Evolutionary conservation across 164 flowering plant genomes (phyloP).

Genomic region (Piper betle): DNA sequence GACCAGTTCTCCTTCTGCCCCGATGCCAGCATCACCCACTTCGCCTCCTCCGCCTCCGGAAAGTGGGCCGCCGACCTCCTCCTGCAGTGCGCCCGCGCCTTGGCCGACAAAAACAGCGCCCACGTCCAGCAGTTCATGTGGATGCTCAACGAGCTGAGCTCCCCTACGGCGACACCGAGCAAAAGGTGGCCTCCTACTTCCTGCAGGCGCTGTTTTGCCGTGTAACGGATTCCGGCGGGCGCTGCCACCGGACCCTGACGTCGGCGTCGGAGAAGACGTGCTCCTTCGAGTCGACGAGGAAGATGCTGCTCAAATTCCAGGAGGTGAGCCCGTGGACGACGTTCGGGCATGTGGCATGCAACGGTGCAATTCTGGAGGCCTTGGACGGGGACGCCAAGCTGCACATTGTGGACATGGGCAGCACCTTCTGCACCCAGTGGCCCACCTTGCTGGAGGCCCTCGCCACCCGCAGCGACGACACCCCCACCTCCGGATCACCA

Average conservation of each 20-base stretch:
- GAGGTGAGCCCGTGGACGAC: constrained; percentile 98
- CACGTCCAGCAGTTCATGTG: constrained; percentile 85
- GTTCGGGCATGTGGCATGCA: constrained; percentile 88
- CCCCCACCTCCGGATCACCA: constrained; percentile 79
- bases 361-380: constrained; percentile 87
- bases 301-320: constrained; percentile 66
- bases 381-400: constrained; percentile 65
- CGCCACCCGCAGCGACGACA: constrained; percentile 80
- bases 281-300: constrained; percentile 75
- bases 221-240: constrained; percentile 64
- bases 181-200: constrained; percentile 74
- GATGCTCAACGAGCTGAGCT: constrained; percentile 88
- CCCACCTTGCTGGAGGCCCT: constrained; percentile 89
- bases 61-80: constrained; percentile 76
- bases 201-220: constrained; percentile 79
- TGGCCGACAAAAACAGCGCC: constrained; percentile 50
- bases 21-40: constrained; percentile 24
- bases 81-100: constrained; percentile 57
- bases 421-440: constrained; percentile 97
- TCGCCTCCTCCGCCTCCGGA: constrained; percentile 17
- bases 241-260: constrained; percentile 33
- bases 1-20: constrained; percentile 32
- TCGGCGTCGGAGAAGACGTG: constrained; percentile 53
- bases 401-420: constrained; percentile 76
- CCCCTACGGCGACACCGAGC: constrained; percentile 95